A percentile compares a stretch with the other conserved stretches of the same genome.
phyloP scores from a whole-genome alignment of 129 eudicot species.

The Scalesia atractyloides region DNA sequence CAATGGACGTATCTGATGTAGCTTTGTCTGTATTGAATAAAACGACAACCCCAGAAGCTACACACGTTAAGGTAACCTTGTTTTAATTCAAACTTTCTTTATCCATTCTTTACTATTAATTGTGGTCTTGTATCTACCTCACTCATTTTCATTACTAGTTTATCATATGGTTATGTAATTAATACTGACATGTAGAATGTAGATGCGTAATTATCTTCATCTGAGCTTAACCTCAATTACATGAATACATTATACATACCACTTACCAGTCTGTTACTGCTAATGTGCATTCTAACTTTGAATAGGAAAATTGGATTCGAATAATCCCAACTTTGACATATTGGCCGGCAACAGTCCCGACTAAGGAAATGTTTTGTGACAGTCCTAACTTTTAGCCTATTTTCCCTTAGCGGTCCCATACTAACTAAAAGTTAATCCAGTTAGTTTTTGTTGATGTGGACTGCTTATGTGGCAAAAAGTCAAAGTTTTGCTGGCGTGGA shows the following conservation, averaged over 20 bases:
- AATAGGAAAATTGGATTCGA: not conserved
- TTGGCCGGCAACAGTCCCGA: too few species aligned
- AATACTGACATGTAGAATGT: not conserved
- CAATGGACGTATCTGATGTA: conserved; percentile 71
- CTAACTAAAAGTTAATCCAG: too few species aligned
- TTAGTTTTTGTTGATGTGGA: too few species aligned
- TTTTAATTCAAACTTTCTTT: conserved; percentile 10
- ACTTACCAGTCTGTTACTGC: conserved; percentile 17
- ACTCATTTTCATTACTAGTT: conserved; percentile 11
- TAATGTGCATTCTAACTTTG: conserved; percentile 24
- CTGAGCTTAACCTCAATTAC: conserved; percentile 13
- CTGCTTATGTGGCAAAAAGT: too few species aligned
- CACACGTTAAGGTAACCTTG: conserved; percentile 22
- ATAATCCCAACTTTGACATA: too few species aligned
- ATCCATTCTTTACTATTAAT: not conserved
- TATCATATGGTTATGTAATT: conserved; percentile 19
- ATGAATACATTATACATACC: conserved; percentile 9
- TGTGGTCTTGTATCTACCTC: conserved; percentile 2
- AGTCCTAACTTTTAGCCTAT: too few species aligned
- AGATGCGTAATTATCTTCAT: conserved; percentile 14
- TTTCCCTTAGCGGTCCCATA: too few species aligned
- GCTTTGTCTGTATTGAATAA: conserved; percentile 39
- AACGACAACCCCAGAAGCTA: conserved; percentile 36
- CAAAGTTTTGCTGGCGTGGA: too few species aligned
- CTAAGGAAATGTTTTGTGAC: too few species aligned